A percentile compares a stretch with the other conserved stretches of the same genome.
Conservation (phyloP, 2,329 filamentous ascomycete genomes). For the Claviceps pusilla region DNA sequence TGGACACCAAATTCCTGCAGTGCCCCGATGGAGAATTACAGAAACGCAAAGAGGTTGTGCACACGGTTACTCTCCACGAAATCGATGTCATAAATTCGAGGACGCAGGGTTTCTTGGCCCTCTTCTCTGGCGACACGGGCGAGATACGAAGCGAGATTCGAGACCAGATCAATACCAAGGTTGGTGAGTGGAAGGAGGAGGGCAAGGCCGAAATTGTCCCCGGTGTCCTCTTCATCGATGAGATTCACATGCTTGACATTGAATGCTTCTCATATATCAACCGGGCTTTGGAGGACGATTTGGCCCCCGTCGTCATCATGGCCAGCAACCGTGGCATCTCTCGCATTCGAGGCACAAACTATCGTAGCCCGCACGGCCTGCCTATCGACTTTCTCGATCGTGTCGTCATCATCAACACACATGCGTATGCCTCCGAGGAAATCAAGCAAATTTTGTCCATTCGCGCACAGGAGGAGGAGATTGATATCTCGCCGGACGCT, state of each 20-base stretch:
- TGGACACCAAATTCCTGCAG: slow-evolving; percentile 94
- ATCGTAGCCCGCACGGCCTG: slow-evolving; percentile 82
- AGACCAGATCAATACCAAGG: slow-evolving; percentile 98
- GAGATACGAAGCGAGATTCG: slow-evolving; percentile 95
- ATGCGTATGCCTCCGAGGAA: slow-evolving; percentile 67
- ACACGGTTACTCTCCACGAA: slow-evolving; percentile 93
- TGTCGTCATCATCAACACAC: slow-evolving; percentile 90
- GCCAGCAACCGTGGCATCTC: slow-evolving; percentile 90
- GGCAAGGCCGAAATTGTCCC: slow-evolving; percentile 97
- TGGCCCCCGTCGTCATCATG: slow-evolving; percentile 98
- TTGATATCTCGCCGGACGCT: slow-evolving; percentile 79
- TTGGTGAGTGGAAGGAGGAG: slow-evolving; percentile 98
- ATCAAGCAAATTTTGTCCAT: slow-evolving; percentile 87
- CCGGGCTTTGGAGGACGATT: slow-evolving; percentile 82
- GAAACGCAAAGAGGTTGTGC: slow-evolving; percentile 90
- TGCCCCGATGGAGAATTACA: slow-evolving; percentile 96
- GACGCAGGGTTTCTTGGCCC: slow-evolving; percentile 92
- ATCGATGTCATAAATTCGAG: slow-evolving; percentile 99
- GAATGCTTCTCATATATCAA: slow-evolving; percentile 99
- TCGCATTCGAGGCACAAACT: slow-evolving; percentile 83
- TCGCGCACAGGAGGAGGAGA: slow-evolving; percentile 87
- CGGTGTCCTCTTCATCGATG: slow-evolving; percentile 93
- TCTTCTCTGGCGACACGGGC: slow-evolving; percentile 95
- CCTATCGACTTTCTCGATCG: slow-evolving; percentile 93
- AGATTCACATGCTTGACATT: slow-evolving; percentile 99